phyloP scores from a whole-genome alignment of 495 filamentous ascomycete species.

The Entonaema liquescens region DNA sequence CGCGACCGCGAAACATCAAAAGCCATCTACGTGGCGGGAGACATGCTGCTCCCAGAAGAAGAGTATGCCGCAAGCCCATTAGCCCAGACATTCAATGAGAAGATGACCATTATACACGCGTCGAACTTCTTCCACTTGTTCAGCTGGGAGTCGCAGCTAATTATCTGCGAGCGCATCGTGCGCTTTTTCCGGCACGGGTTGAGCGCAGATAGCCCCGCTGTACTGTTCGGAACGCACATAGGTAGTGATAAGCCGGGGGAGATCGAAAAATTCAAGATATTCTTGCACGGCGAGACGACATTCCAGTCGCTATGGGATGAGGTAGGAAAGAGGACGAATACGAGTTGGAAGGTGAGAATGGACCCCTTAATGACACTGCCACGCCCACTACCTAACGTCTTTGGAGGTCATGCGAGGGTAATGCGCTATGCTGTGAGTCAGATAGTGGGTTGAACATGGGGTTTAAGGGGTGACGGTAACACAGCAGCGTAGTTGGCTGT shows the following conservation, averaged over 20 bases:
- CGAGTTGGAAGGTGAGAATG: not conserved
- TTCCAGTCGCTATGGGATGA: not conserved
- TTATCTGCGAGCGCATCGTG: constrained; percentile 1
- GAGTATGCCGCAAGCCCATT: not conserved
- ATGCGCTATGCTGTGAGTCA: not conserved
- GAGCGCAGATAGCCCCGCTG: not conserved
- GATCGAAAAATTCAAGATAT: not conserved
- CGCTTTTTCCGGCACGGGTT: not conserved
- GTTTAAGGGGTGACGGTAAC: not conserved
- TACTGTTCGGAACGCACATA: not conserved
- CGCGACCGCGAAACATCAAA: not conserved
- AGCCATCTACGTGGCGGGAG: not conserved
- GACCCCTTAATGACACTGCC: not conserved
- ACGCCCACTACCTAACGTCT: not conserved
- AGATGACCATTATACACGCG: not conserved
- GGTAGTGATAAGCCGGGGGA: not conserved
- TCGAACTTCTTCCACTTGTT: not conserved
- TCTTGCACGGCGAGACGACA: not conserved
- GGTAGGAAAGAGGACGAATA: not conserved
- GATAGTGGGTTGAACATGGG: not conserved
- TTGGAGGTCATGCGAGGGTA: not conserved
- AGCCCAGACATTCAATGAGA: not conserved
- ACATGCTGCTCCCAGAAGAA: not conserved
- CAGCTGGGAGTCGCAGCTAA: not conserved
- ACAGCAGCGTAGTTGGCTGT: not conserved